Evolutionary conservation across 1,284 basidiomycete species (phyloP), one percentile per base, ranked within the genome.

Genomic region (Leccinum ponderosum): DNA sequence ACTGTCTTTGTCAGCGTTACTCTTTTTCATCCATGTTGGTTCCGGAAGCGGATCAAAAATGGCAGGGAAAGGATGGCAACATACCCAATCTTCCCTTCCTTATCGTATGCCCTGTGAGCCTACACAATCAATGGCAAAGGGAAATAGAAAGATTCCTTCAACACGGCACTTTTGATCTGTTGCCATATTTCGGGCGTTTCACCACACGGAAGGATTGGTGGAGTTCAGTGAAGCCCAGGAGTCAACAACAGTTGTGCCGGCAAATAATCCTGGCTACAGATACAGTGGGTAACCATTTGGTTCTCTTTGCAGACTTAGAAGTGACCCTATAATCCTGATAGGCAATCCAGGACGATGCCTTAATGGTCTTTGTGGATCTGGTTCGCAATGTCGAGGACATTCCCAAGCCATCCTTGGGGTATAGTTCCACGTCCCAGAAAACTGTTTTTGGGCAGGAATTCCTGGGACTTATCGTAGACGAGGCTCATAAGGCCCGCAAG

Each of bases 121-220:
- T 64, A 3, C 57, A 51, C 14, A 15, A 39, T 1, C 62, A 64
- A 14, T 64, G 62, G 62, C n/a, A 2, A 0, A 2, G 20, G 3
- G 55, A 64, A 11, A 33, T 64, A 2, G 33, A 64, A 17, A 6
- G 27, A 2, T 64, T 64, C 6, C 20, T 64, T 3, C 22, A 25
- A 20, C 2, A n/a, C 0, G 7, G 5, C 0, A 15, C 33, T 0
- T 64, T 64, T 2, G 48, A 64, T 5, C 7, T 64, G 0, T 35
- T 64, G 1, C 55, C 55, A 0, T 64, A 64, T 14, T 12, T 9
- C 0, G 56, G 60, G 5, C 42, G 42, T 20, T n/a, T 33, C 1
- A 9, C 3, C 1, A 22, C 35, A 4, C 27, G 56, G 1, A 3
- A 14, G 0, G 14, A 15, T 2, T 61, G 60, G 60, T 58, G 56